Percentiles rank a stretch among this genome's conserved stretches.
Conservation (phyloP, 2,329 filamentous ascomycete species). For the Fusarium brevicatenulatum region DNA sequence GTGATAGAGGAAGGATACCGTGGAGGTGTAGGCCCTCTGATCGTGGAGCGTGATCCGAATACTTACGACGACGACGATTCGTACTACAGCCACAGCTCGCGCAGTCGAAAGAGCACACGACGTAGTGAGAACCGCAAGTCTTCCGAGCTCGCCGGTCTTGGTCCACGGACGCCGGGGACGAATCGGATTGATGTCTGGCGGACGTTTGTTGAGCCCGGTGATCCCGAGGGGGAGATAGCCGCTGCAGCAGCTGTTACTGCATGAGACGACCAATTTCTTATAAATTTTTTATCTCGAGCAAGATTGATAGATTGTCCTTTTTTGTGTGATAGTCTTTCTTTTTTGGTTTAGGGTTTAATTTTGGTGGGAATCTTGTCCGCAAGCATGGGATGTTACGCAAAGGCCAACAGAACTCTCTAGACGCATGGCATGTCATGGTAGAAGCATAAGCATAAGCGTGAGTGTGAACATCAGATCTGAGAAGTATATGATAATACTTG, state of each 20-base stretch:
- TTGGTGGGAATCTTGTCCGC: conserved; percentile 7
- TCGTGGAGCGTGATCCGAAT: conserved; percentile 42
- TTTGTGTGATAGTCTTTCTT: conserved; percentile 23
- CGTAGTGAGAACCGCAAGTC: conserved; percentile 48
- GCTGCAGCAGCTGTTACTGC: conserved; percentile 14
- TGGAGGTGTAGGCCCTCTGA: conserved; percentile 29
- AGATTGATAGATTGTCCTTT: conserved; percentile 14
- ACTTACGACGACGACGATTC: conserved; percentile 49
- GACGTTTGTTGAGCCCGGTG: conserved; percentile 58
- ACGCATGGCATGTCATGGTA: conserved; percentile 19
- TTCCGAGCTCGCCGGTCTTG: conserved; percentile 60
- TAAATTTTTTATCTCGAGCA: conserved; percentile 3
- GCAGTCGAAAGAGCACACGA: conserved; percentile 43
- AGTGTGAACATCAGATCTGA: conserved; percentile 5
- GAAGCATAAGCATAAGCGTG: conserved; percentile 15
- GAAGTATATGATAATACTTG: neutral
- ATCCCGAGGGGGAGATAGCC: conserved; percentile 49
- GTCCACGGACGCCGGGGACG: conserved; percentile 57
- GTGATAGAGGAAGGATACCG: conserved; percentile 33
- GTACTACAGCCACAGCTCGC: conserved; percentile 44
- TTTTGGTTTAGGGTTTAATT: conserved; percentile 3
- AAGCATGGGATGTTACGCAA: conserved; percentile 8
- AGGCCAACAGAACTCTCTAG: conserved; percentile 36
- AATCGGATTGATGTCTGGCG: conserved; percentile 61
- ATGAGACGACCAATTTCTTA: neutral